Evolutionary conservation across 2,329 filamentous ascomycete species (phyloP).

Genomic region (Ascochyta pisi): DNA sequence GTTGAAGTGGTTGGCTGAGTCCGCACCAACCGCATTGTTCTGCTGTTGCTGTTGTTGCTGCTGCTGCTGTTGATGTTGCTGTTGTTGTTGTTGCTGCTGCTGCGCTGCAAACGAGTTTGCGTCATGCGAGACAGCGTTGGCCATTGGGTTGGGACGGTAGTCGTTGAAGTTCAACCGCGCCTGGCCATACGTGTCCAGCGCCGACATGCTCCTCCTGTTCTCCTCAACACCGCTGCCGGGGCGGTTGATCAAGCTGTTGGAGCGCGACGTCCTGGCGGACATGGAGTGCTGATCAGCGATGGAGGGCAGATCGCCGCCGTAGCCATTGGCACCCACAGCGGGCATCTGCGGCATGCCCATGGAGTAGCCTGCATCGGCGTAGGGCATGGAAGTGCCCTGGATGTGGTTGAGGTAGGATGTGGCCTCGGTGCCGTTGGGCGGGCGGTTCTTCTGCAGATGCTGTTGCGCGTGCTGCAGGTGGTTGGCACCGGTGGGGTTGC

Average conservation of each 20-base stretch:
- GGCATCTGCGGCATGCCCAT: constrained; percentile 47
- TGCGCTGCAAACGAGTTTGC: constrained; percentile 34
- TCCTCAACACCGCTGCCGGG: constrained; percentile 48
- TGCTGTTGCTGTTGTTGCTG: constrained; percentile 22
- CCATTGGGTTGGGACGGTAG: constrained; percentile 41
- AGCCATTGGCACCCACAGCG: constrained; percentile 41
- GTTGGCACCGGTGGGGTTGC: constrained; percentile 92
- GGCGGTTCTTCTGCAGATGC: constrained; percentile 75
- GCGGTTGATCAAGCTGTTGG: constrained; percentile 56
- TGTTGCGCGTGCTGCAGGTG: constrained; percentile 93
- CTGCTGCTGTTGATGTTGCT: constrained; percentile 7
- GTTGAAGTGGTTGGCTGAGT: constrained; percentile 38
- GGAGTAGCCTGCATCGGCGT: constrained; percentile 41
- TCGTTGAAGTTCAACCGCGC: constrained; percentile 47
- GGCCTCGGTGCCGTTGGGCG: constrained; percentile 42
- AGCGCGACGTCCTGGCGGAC: constrained; percentile 57
- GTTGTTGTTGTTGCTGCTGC: constrained; percentile 22
- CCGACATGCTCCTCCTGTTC: constrained; percentile 47
- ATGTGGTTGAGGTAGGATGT: constrained; percentile 48
- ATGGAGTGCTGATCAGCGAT: constrained; percentile 52
- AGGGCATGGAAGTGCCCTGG: constrained; percentile 42
- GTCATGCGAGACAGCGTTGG: constrained; percentile 37
- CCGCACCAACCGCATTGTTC: constrained; percentile 27
- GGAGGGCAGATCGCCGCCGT: constrained; percentile 48
- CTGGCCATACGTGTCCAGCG: constrained; percentile 41